Base-by-base conservation (phyloP, 179 eudicot genomes). In the Carnegiea gigantea region DNA sequence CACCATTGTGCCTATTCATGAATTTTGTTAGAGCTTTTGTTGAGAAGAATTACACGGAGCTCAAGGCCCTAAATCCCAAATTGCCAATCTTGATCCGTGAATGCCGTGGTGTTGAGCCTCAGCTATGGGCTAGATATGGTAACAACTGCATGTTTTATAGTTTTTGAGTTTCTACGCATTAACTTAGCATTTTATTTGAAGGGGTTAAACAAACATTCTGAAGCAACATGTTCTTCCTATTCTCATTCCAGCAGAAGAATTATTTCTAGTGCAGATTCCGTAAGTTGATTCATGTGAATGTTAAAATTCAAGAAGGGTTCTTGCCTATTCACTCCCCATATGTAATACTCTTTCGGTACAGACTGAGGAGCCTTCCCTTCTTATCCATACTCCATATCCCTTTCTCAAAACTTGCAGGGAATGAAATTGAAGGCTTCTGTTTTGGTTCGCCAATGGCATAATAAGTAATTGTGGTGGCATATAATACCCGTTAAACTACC, bases 111-210 rank as follows among this genome's bases (percentile, higher is more conserved):
- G 87, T 90, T 78, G 92, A 92, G 85, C 98, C 98, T 87, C 98
- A 95, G 87, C 89, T 95, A 13, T 95, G 98, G 98, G 98, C 98
- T 14, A 90, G 98, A 93, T 95, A 88, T 78, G 98, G 98, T 95
- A 88, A 79, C 80, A 46, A 20, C 30, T 76, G 11, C 67, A 18
- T 17, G 6, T 23, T 30, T 73, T 3, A 33, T 64, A 5, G 44
- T 40, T 57, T 68, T 51, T 1, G 62, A 40, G 44, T 40, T 33
- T 33, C 36, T 33, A 33, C 3, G 36, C 36, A 33, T 33, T 40
- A 40, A 40, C 44, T 40, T 40, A 40, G 44, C 44, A 40, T 40
- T 40, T 5, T 40, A 40, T 65, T 1, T 65, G 33, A 65, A 65
- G 71, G 33, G 26, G 17, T 26, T 15, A 26, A 65, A 65, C 38